phyloP scores from a whole-genome alignment of 108 stramenopile genomes.

The Parietichytrium sp. region DNA sequence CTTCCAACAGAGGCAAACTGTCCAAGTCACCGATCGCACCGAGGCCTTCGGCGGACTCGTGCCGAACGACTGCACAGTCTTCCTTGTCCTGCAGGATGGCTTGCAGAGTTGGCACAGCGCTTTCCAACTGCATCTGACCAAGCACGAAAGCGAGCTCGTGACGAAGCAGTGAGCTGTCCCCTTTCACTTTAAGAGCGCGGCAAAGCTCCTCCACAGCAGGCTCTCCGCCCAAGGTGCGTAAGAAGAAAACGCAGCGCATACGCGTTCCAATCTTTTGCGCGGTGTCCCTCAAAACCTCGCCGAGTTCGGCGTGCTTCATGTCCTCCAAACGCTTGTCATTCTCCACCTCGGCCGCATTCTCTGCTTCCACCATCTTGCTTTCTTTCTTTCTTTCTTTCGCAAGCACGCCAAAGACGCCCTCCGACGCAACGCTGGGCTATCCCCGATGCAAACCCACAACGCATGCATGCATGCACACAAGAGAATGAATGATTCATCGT shows the following conservation, averaged over 20 bases:
- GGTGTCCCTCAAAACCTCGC: too few relatives aligned
- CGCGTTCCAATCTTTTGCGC: conserved; percentile 82
- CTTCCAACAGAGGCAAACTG: conserved; percentile 59
- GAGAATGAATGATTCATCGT: too few relatives aligned
- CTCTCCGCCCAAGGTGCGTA: conserved; percentile 52
- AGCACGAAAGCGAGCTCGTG: conserved; percentile 97
- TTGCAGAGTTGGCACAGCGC: conserved; percentile 62
- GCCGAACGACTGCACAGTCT: conserved; percentile 84
- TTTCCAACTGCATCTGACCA: conserved; percentile 81
- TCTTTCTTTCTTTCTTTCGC: too few relatives aligned
- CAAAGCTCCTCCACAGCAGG: conserved; percentile 52
- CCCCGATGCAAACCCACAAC: too few relatives aligned
- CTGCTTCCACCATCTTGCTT: too few relatives aligned
- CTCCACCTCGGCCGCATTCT: too few relatives aligned
- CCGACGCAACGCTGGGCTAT: too few relatives aligned
- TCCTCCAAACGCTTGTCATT: too few relatives aligned
- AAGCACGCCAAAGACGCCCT: too few relatives aligned
- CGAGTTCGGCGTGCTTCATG: too few relatives aligned
- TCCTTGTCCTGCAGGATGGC: conserved; percentile 54
- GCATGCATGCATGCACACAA: too few relatives aligned
- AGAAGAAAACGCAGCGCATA: conserved; percentile 81
- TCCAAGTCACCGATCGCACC: conserved; percentile 58
- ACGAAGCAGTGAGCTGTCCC: conserved; percentile 80
- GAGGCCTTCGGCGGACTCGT: conserved; percentile 80
- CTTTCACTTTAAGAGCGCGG: conserved; percentile 52